phyloP scores from a whole-genome alignment of 2,329 filamentous ascomycete genomes.

The Phialophora tarda region DNA sequence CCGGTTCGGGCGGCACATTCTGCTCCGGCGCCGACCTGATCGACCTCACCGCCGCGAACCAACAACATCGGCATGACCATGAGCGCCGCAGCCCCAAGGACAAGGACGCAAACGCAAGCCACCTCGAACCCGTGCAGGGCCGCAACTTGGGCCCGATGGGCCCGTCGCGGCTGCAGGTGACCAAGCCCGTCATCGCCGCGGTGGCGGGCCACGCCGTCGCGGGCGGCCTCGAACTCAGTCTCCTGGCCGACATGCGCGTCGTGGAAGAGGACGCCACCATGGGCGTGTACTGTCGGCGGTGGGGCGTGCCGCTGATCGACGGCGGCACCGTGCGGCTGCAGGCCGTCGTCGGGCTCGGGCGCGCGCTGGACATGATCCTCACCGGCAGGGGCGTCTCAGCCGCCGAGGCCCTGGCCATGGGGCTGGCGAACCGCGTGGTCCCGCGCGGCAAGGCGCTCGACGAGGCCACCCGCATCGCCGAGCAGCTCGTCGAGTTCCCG shows the following conservation, averaged over 20 bases:
- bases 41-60: constrained; percentile 16
- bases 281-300: constrained; percentile 62
- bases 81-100: neutral
- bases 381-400: constrained; percentile 59
- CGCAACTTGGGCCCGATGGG: constrained; percentile 58
- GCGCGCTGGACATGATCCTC: constrained; percentile 63
- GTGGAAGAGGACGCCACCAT: constrained; percentile 61
- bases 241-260: constrained; percentile 61
- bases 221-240: constrained; percentile 59
- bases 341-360: constrained; percentile 58
- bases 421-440: constrained; percentile 60
- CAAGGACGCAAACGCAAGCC: constrained; percentile 8
- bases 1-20: constrained; percentile 56
- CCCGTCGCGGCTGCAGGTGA: constrained; percentile 56
- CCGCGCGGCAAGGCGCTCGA: constrained; percentile 57
- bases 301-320: constrained; percentile 59
- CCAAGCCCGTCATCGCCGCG: constrained; percentile 60
- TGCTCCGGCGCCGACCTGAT: constrained; percentile 60
- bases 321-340: constrained; percentile 61
- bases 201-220: constrained; percentile 61
- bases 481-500: constrained; percentile 56
- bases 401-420: constrained; percentile 58
- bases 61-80: neutral
- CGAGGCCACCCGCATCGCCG: constrained; percentile 57
- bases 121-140: constrained; percentile 44